Evolutionary conservation across 1,139 yeast genomes (phyloP).

Genomic region (Debaryomyces coudertii): DNA sequence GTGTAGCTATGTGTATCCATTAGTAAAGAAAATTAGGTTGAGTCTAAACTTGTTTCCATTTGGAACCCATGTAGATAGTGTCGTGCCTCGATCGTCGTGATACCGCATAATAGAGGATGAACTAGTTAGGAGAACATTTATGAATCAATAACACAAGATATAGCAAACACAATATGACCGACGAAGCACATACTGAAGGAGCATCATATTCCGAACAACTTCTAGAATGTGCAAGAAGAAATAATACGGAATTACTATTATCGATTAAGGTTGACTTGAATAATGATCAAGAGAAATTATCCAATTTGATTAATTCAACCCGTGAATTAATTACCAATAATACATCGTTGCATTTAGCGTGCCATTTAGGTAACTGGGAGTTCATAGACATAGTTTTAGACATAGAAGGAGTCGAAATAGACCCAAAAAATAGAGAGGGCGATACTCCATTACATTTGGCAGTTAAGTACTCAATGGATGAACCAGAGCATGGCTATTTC

Average conservation of each 20-base stretch:
- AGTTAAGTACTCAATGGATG: constrained; percentile 71
- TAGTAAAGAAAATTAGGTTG: background rate
- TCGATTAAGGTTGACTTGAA: constrained; percentile 53
- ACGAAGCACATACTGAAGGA: constrained; percentile 49
- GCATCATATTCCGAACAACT: constrained; percentile 81
- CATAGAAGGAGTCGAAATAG: constrained; percentile 88
- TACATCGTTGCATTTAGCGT: constrained; percentile 80
- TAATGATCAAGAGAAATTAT: constrained; percentile 51
- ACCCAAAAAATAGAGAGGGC: constrained; percentile 74
- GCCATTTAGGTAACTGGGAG: constrained; percentile 82
- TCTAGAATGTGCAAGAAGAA: constrained; percentile 84
- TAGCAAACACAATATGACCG: constrained; percentile 8
- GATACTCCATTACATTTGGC: constrained; percentile 92
- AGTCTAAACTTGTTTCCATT: background rate
- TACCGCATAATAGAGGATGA: constrained; percentile 3
- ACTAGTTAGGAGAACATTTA: background rate
- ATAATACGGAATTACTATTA: constrained; percentile 75
- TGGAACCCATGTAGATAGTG: background rate
- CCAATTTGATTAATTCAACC: constrained; percentile 68
- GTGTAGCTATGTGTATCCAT: background rate
- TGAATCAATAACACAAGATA: background rate
- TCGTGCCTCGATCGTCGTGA: constrained; percentile 12
- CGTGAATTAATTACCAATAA: constrained; percentile 78
- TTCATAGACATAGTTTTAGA: constrained; percentile 82
- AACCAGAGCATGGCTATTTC: constrained; percentile 84